Evolutionary conservation across 1,284 basidiomycete species (phyloP).

Genomic region (Rhodofomes roseus): DNA sequence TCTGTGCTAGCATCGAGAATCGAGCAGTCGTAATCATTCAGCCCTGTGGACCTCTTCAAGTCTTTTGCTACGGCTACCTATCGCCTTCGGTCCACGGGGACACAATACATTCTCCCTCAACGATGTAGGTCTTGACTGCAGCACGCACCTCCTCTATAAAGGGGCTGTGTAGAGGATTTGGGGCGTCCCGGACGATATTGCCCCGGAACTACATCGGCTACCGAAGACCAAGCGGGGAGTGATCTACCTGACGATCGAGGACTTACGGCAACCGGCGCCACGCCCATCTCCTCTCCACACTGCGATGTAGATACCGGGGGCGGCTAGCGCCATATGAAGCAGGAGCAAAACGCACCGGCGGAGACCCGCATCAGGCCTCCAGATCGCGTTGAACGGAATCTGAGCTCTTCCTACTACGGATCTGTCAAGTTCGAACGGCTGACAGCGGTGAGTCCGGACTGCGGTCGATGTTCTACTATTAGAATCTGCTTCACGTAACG

Average conservation of each 20-base stretch:
- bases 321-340: not conserved
- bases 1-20: too few relatives aligned
- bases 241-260: not conserved
- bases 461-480: too few relatives aligned
- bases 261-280: not conserved
- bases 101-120: too few relatives aligned
- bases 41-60: too few relatives aligned
- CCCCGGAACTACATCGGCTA: not conserved
- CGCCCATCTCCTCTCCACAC: not conserved
- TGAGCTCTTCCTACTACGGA: not conserved
- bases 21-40: too few relatives aligned
- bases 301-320: not conserved
- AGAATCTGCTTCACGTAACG: not conserved
- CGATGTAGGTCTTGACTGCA: too few relatives aligned
- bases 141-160: too few relatives aligned
- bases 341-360: not conserved
- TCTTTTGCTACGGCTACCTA: too few relatives aligned
- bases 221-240: not conserved
- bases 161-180: too few relatives aligned
- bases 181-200: not conserved
- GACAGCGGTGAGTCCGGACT: not conserved
- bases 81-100: too few relatives aligned
- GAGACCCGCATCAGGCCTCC: not conserved
- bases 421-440: not conserved
- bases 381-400: not conserved